Evolutionary conservation across 306 rosid genomes (phyloP).

Genomic region (Neltuma alba): DNA sequence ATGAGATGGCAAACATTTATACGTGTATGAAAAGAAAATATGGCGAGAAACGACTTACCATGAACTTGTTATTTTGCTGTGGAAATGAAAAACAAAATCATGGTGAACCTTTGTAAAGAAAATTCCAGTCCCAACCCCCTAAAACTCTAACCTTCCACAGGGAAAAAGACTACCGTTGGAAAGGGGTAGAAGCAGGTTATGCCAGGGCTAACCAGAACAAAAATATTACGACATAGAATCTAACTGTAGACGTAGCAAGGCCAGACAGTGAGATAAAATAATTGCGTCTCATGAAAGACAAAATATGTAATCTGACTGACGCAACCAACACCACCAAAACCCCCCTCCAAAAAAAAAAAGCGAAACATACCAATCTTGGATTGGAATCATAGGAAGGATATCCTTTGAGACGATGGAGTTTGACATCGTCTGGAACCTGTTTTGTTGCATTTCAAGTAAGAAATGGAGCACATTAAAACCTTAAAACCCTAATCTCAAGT

Average conservation of each 20-base stretch:
- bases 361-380: background rate
- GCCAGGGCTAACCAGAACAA: background rate
- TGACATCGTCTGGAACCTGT: conserved; percentile 60
- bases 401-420: conserved; percentile 58
- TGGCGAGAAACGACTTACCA: background rate
- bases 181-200: background rate
- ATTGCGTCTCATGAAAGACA: background rate
- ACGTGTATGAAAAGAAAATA: background rate
- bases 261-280: background rate
- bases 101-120: background rate
- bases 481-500: background rate
- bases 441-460: conserved; percentile 46
- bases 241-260: background rate
- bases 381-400: conserved; percentile 47
- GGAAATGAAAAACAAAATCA: background rate
- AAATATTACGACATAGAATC: background rate
- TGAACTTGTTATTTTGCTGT: background rate
- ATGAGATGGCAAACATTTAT: too few species aligned
- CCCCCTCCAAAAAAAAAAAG: background rate
- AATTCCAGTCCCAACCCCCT: background rate
- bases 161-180: background rate
- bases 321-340: background rate
- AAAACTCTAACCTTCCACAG: background rate
- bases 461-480: conserved; percentile 5
- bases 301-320: background rate